Evolutionary conservation across 495 filamentous ascomycete genomes (phyloP).

Genomic region (Sphaerosporella brunnea): DNA sequence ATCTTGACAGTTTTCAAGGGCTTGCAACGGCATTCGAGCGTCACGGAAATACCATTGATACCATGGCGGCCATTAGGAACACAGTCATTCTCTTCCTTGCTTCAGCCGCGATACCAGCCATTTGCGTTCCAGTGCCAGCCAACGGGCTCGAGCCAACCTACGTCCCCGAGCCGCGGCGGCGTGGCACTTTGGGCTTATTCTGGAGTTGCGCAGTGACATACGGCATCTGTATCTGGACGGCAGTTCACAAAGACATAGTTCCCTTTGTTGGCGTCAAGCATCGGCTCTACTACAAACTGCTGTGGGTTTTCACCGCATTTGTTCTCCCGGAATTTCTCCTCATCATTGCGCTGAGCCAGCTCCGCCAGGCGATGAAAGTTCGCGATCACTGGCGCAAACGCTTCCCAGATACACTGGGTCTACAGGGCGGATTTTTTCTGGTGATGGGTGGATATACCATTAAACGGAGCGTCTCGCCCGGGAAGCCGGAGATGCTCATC

Average conservation of each 20-base stretch:
- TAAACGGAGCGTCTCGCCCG: too few species aligned
- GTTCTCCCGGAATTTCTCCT: neutral
- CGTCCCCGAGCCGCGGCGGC: slow-evolving; percentile 5
- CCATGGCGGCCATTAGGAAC: too few species aligned
- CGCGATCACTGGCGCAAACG: neutral
- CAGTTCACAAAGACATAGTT: slow-evolving; percentile 3
- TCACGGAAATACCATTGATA: too few species aligned
- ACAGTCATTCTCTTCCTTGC: neutral
- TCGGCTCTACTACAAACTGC: neutral
- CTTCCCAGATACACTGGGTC: neutral
- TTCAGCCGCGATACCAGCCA: neutral
- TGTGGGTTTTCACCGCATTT: neutral
- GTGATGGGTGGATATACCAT: slow-evolving; percentile 9
- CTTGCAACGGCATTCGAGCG: too few species aligned
- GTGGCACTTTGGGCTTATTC: neutral
- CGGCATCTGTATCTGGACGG: slow-evolving; percentile 6
- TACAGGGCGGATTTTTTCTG: slow-evolving; percentile 5
- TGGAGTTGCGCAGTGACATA: slow-evolving; percentile 1
- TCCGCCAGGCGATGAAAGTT: neutral
- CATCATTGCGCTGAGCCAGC: neutral
- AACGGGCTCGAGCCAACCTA: neutral
- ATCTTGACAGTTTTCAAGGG: too few species aligned
- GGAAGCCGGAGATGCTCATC: too few species aligned
- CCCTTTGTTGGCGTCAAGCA: neutral
- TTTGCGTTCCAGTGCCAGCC: neutral